Percentiles rank a stretch among this genome's conserved stretches.
These are phyloP conservation scores for Collybia sp. DNA, from an alignment of 768 basidiomycete species.

Conservation along the genomic window DNA sequence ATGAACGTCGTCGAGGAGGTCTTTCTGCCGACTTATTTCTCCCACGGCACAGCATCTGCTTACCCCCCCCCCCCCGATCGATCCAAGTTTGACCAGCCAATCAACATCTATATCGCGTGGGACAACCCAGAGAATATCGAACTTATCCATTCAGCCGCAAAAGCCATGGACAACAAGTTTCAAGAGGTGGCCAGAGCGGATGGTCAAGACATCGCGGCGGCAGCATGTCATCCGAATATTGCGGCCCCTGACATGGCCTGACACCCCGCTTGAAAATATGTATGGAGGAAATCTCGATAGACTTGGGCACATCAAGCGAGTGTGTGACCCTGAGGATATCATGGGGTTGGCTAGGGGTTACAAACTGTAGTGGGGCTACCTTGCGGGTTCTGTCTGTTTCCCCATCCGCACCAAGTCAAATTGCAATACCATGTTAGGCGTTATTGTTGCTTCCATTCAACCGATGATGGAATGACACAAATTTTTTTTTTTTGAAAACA, in stretches of 20 bases:
- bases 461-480: too few relatives aligned
- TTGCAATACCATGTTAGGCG: too few relatives aligned
- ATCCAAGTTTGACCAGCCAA: constrained; percentile 30
- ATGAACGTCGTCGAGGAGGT: constrained; percentile 36
- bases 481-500: too few relatives aligned
- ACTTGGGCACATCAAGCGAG: too few relatives aligned
- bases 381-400: too few relatives aligned
- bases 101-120: constrained; percentile 48
- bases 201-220: constrained; percentile 29
- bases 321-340: background rate
- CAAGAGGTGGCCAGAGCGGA: constrained; percentile 30
- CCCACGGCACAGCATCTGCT: constrained; percentile 31
- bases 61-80: constrained; percentile 47
- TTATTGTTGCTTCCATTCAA: too few relatives aligned
- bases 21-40: constrained; percentile 36
- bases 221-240: constrained; percentile 58
- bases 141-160: constrained; percentile 33
- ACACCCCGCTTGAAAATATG: constrained; percentile 44
- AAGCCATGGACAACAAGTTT: constrained; percentile 33
- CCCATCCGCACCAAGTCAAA: too few relatives aligned
- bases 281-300: constrained; percentile 19
- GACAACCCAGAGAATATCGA: constrained; percentile 28
- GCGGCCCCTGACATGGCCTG: constrained; percentile 45
- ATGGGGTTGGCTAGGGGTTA: background rate
- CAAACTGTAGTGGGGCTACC: background rate